Evolutionary conservation across 176 grass and related monocot species (phyloP), one percentile per base, ranked within the genome.

Genomic region (Metroxylon sagu): DNA sequence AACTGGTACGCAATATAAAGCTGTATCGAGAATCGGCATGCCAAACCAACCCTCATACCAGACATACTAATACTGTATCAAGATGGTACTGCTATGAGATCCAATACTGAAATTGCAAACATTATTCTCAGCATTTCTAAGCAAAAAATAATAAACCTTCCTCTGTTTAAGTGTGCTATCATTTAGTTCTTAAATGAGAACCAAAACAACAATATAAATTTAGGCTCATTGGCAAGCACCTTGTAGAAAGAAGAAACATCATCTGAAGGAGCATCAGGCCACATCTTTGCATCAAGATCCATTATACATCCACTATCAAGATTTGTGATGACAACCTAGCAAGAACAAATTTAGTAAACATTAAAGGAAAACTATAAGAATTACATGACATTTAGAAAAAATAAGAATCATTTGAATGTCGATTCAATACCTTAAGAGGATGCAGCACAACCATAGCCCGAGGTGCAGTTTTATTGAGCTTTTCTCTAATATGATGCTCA

Each of bases 231-330:
- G 23, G 50, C 16, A 62, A 19, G 51, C 43, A 95, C 93, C 93
- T 98, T 98, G 68, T 98, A 92, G 66, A 83, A 90, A 59, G 93
- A 85, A 4, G 84, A 74, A 54, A 81, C 60, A n/a, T 83, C 87
- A 48, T 85, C 79, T 73, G 82, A 83, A 84, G 86, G 79, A 79
- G 84, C 87, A 85, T 98, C 93, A 71, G 93, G 93, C 93, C 93
- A 98, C 84, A 85, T 88, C 74, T 83, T 98, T 52, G 87, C 93
- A 56, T 88, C 93, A 83, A 98, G 84, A 74, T 92, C 76, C 56
- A 92, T 63, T 25, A 92, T 67, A 57, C 80, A 77, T 65, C 64
- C 84, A 57, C 82, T 77, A 64, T 98, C 87, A 64, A 98, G 70
- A 83, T 98, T 98, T 50, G 81, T 98, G 60, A 98, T 98, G 62